Conservation (phyloP, 352 stramenopile species). For the Pythium utonaiense region DNA sequence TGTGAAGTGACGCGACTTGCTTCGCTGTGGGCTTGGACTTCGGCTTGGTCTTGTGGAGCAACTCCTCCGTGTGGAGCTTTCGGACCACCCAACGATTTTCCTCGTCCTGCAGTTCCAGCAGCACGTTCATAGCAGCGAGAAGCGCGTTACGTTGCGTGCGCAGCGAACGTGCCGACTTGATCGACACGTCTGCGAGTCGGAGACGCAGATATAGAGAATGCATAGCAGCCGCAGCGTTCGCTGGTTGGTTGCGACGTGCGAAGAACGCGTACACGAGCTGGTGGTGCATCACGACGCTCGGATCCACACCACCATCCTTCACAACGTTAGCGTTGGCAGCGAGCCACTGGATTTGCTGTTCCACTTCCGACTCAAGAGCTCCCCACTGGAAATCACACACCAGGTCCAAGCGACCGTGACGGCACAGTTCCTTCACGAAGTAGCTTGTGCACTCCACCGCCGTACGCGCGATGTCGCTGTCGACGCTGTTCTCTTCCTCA, state of each 20-base stretch:
- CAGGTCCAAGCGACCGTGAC: slow-evolving; percentile 59
- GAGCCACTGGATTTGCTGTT: slow-evolving; percentile 73
- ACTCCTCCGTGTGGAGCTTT: slow-evolving; percentile 64
- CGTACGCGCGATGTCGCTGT: slow-evolving; percentile 28
- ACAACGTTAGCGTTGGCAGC: slow-evolving; percentile 61
- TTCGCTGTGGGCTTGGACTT: slow-evolving; percentile 10
- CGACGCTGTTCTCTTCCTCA: slow-evolving; percentile 7
- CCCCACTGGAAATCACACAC: slow-evolving; percentile 77
- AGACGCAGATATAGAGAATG: slow-evolving; percentile 53
- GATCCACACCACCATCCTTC: slow-evolving; percentile 36
- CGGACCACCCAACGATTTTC: slow-evolving; percentile 66
- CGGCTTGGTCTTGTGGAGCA: slow-evolving; percentile 8
- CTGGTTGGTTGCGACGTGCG: slow-evolving; percentile 52
- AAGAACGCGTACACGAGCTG: slow-evolving; percentile 74
- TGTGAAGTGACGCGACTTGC: slow-evolving; percentile 34
- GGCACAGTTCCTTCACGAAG: slow-evolving; percentile 69
- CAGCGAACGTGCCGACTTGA: slow-evolving; percentile 36
- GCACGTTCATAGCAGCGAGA: slow-evolving; percentile 40
- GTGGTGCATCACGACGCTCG: slow-evolving; percentile 49
- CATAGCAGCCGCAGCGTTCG: slow-evolving; percentile 58
- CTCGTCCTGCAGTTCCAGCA: slow-evolving; percentile 33
- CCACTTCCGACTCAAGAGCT: slow-evolving; percentile 48
- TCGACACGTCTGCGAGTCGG: slow-evolving; percentile 28
- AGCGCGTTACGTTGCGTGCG: slow-evolving; percentile 63
- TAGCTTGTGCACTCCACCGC: slow-evolving; percentile 66